Evolutionary conservation across 164 flowering plant genomes (phyloP), one percentile per base, ranked within the genome.

Genomic region (Vitis riparia): DNA sequence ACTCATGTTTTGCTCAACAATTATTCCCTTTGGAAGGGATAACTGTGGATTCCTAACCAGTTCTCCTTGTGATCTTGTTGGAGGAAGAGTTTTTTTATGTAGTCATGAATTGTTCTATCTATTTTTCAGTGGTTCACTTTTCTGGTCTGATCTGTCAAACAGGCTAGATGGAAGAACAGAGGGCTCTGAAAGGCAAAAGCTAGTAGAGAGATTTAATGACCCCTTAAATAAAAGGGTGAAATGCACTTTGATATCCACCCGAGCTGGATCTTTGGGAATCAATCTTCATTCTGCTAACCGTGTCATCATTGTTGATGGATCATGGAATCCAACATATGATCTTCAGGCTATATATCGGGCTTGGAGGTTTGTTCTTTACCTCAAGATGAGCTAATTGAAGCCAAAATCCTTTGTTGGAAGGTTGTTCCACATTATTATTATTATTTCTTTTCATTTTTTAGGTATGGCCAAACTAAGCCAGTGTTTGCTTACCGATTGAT

Each of bases 261-360:
- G 85, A 75, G 99, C 99, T 78, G 99, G 99, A 77, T 91, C 97
- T 59, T 79, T 96, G 70, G 99, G 99, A 13, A 96, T 96, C 47
- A 96, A 96, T 80, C 97, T 96, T 75, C 86, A 88, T 82, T 87
- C 98, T 78, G 99, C 99, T 69, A 96, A 96, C 69, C 95, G 98
- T 71, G 98, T 96, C 5, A 80, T 96, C 67, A 88, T 96, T 70
- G 90, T 96, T 74, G 99, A 96, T 83, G 97, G 98, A 65, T 96
- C 99, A 29, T 96, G 99, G 99, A 96, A 96, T 78, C 99, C 99
- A 27, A 93, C 98, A 59, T 73, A 89, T 79, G 99, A 96, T 82
- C 95, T 96, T 83, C 99, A 96, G 77, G 99, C 99, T 75, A 93
- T 93, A 71, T 96, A 82, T 81, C 87, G 99, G 59, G 99, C 85